Conservation (phyloP, 306 rosid species). For the Prunus padus region DNA sequence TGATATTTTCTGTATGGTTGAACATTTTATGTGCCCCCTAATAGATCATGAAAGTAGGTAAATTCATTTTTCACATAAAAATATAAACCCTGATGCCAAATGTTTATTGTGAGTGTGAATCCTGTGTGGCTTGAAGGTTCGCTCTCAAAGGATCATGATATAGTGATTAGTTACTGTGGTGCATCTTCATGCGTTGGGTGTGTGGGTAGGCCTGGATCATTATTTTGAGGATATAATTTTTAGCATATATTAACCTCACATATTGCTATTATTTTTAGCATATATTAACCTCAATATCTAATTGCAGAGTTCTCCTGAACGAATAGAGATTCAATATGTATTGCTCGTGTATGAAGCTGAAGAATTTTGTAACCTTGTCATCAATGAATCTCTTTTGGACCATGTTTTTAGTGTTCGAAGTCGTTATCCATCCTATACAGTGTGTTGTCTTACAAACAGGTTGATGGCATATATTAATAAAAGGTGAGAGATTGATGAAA, state of each 20-base stretch:
- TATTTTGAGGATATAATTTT: background rate
- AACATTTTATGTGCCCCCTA: background rate
- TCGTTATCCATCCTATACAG: conserved; percentile 71
- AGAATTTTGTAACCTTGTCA: conserved; percentile 64
- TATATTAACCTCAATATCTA: conserved; percentile 30
- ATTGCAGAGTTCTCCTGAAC: conserved; percentile 58
- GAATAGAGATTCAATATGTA: conserved; percentile 62
- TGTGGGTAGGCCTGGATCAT: background rate
- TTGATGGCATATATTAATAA: conserved; percentile 73
- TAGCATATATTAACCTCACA: background rate
- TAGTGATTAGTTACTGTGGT: background rate
- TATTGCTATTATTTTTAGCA: background rate
- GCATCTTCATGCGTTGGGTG: conserved; percentile 9
- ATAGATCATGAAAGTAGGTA: background rate
- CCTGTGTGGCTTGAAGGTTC: background rate
- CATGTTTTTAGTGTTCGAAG: conserved; percentile 59
- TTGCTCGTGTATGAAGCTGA: conserved; percentile 74
- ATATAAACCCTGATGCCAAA: background rate
- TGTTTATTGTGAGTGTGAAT: background rate
- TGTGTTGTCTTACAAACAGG: conserved; percentile 82
- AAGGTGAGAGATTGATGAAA: conserved; percentile 51
- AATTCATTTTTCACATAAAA: background rate
- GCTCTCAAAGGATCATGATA: background rate
- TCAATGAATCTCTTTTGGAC: conserved; percentile 54
- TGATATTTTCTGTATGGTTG: background rate